Percentiles rank a stretch among this genome's conserved stretches.
phyloP scores from a whole-genome alignment of 1,139 yeast species.

The Hansenula lynferdii region DNA sequence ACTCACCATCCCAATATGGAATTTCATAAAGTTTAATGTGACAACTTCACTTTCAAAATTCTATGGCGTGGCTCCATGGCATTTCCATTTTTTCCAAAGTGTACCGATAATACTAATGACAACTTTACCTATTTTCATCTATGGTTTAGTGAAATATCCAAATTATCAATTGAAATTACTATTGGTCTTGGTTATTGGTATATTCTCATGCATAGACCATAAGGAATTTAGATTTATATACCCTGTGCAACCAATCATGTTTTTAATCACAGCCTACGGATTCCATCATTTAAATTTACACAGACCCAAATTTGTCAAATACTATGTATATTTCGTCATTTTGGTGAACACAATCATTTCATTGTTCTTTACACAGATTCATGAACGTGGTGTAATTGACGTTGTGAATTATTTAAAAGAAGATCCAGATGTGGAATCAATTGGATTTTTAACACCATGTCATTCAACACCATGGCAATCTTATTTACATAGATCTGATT shows the following conservation, averaged over 20 bases:
- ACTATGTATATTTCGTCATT: slow-evolving; percentile 20
- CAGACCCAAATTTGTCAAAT: slow-evolving; percentile 7
- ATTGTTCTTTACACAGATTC: slow-evolving; percentile 52
- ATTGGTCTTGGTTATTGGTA: slow-evolving; percentile 36
- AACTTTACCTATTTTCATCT: slow-evolving; percentile 54
- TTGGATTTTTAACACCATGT: slow-evolving; percentile 90
- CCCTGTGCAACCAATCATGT: slow-evolving; percentile 75
- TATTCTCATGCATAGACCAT: slow-evolving; percentile 67
- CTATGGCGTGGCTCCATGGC: slow-evolving; percentile 85
- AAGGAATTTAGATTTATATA: slow-evolving; percentile 91
- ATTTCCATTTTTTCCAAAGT: slow-evolving; percentile 80
- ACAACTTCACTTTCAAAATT: slow-evolving; percentile 69
- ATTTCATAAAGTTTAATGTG: slow-evolving; percentile 74
- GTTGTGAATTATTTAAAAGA: slow-evolving; percentile 51
- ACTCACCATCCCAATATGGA: slow-evolving; percentile 57
- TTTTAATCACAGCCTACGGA: slow-evolving; percentile 36
- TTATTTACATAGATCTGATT: slow-evolving; percentile 57
- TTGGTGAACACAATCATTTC: slow-evolving; percentile 42
- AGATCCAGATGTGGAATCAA: slow-evolving; percentile 37
- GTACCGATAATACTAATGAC: slow-evolving; percentile 70
- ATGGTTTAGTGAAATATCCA: slow-evolving; percentile 31
- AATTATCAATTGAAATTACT: slow-evolving; percentile 16
- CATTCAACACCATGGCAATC: slow-evolving; percentile 98
- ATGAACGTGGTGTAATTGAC: slow-evolving; percentile 83
- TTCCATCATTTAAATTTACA: slow-evolving; percentile 16